A percentile compares a stretch with the other conserved stretches of the same genome.
phyloP scores from a whole-genome alignment of 176 grass and related monocot species.

The Raddia guianensis region DNA sequence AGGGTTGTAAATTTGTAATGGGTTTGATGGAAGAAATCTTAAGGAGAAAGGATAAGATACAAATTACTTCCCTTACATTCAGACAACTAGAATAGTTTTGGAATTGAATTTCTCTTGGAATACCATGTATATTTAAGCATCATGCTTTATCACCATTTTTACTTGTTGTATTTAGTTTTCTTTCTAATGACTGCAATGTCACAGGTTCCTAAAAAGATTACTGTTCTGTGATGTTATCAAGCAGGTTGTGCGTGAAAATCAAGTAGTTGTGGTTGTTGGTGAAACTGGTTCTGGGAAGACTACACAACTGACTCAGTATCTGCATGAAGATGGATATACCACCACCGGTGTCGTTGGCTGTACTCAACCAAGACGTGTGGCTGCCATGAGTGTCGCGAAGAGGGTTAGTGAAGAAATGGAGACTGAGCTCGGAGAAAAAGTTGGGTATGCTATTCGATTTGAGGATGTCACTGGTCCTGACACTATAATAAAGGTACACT shows the following conservation, averaged over 20 bases:
- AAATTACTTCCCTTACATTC: not conserved
- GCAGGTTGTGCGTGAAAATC: conserved; percentile 98
- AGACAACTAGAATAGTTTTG: conserved; percentile 5
- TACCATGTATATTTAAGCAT: conserved; percentile 15
- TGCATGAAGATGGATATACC: conserved; percentile 97
- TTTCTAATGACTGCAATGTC: conserved; percentile 3
- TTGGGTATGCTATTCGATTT: conserved; percentile 96
- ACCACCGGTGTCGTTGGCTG: conserved; percentile 75
- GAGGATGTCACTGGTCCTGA: conserved; percentile 85
- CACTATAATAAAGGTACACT: conserved; percentile 90
- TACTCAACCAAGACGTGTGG: conserved; percentile 98
- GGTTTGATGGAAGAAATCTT: conserved; percentile 13
- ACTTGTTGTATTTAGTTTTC: conserved; percentile 29
- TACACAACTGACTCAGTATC: conserved; percentile 94
- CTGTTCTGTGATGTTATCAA: conserved; percentile 33
- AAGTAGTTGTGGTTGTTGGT: conserved; percentile 91
- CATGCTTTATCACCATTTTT: not conserved
- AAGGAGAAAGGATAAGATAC: conserved; percentile 14
- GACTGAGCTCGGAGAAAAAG: conserved; percentile 89
- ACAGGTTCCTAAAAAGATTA: conserved; percentile 4
- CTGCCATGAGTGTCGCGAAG: conserved; percentile 99
- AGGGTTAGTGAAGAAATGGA: conserved; percentile 98
- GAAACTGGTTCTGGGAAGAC: conserved; percentile 99
- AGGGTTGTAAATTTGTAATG: not conserved
- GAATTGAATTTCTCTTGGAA: not conserved